Evolutionary conservation across 2,329 filamentous ascomycete species (phyloP).

Genomic region (Rhinocladiella mackenziei): DNA sequence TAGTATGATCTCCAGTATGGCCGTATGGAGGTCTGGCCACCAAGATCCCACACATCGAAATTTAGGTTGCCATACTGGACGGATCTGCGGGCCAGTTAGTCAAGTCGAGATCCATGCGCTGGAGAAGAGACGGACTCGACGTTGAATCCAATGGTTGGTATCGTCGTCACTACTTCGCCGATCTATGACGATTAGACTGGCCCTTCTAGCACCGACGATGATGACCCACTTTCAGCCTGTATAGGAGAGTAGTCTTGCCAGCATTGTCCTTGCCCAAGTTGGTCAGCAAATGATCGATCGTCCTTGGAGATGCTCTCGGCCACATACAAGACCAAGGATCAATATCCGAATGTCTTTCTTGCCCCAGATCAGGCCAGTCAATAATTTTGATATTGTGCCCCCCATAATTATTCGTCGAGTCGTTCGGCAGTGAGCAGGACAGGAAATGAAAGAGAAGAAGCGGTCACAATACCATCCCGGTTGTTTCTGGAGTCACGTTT

Average conservation of each 20-base stretch:
- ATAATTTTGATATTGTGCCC: conserved; percentile 53
- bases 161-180: conserved; percentile 97
- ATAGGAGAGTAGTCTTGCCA: conserved; percentile 94
- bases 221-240: conserved; percentile 76
- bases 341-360: conserved; percentile 99
- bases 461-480: conserved; percentile 18
- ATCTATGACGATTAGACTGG: conserved; percentile 56
- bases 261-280: conserved; percentile 73
- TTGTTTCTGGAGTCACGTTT: neutral
- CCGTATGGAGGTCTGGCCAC: conserved; percentile 96
- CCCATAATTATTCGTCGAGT: conserved; percentile 45
- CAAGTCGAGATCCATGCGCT: neutral
- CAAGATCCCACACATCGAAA: conserved; percentile 98
- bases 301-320: neutral
- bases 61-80: conserved; percentile 98
- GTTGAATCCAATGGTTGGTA: conserved; percentile 98
- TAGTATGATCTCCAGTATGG: conserved; percentile 99
- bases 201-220: conserved; percentile 10
- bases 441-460: neutral
- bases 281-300: conserved; percentile 2
- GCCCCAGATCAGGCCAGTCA: conserved; percentile 71
- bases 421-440: neutral
- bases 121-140: conserved; percentile 62
- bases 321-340: conserved; percentile 81
- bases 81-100: conserved; percentile 44